Base-by-base conservation (phyloP, 306 rosid genomes). In the Cucumis hystrix region DNA sequence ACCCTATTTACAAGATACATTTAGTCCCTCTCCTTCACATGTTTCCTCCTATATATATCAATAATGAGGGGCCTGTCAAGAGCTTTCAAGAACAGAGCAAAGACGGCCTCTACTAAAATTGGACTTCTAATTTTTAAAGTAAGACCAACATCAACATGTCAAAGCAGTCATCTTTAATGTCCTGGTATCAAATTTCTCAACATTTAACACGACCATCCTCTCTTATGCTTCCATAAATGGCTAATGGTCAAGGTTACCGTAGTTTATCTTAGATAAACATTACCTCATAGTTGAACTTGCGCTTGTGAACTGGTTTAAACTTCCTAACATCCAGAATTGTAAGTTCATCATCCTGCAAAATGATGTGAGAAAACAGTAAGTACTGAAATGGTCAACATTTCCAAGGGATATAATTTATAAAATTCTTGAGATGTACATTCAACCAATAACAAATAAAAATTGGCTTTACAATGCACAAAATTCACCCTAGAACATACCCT, bases 241-340 rank as follows among this genome's bases (percentile, higher is more conserved):
- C 30, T 7, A 13, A 70, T 47, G 75, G 21, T 23, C 4, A 7
- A 47, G 75, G 75, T 9, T 45, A 58, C 37, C 17, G 17, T 10
- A 4, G 13, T n/a, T 58, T 35, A 39, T 7, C 8, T 3, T 39
- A 14, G 17, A 60, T 40, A 40, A 74, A 21, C 16, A 66, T 66
- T 89, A 95, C 98, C 98, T 92, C 98, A 40, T 95, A 95, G 82
- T 79, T 87, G 88, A 92, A 92, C 87, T 92, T 95, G 84, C 98
- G 93, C 82, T 84, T 90, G 64, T 95, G 98, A 77, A 95, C 84
- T 75, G 98, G 92, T 84, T 92, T 92, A 82, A 95, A 95, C 80
- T 90, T 95, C 82, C 98, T 89, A 75, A 92, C 98, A 88, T 95
- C 98, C 79, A 92, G 82, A 84, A 95, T 95, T 21, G 97, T 95